Base-by-base conservation (phyloP, 106 monocot genomes). In the Dendrobium huoshanense region DNA sequence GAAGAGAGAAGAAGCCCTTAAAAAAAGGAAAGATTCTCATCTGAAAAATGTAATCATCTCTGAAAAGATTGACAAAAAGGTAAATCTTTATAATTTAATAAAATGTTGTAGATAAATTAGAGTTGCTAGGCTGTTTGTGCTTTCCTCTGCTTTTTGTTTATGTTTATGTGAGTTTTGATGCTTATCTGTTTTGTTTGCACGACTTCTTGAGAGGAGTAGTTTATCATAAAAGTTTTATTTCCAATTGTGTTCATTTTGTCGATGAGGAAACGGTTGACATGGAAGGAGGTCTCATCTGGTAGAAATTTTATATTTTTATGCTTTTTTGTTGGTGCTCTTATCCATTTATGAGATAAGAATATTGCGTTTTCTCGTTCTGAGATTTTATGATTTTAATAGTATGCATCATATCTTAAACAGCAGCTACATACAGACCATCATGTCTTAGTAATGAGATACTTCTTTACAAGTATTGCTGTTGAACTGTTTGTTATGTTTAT, bases 21-120 rank as follows among this genome's bases (percentile, higher is more conserved):
- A 89, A 68, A 91, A 82, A 87, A 94, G 98, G 87, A 98, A 94
- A 78, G 98, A 98, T 87, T 87, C 94, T 19, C 85, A 88, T 75
- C 89, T 98, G 24, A 92, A 91, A 68, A 80, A 98, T 90, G 95
- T 98, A 17, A 91, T 98, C 70, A 98, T 98, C 82, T 95, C 98
- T 51, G 98, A 98, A 79, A 88, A 79, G 72, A 80, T 80, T 78
- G 92, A 89, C 84, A 98, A 89, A 83, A 94, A 95, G 92, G 98
- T 76, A 51, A 25, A 27, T 25, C 6, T 76, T 43, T 19, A 20
- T 2, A 41, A 74, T n/a, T 44, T 72, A 9, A 22, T 24, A 65
- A 65, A 25, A 65, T 25, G 9, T 10, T 65, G 20, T 20, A 22
- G 61, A 61, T 61, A 56, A 56, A 56, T 56, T 56, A n/a, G 22